A percentile compares a stretch with the other conserved stretches of the same genome.
Evolutionary conservation across 305 asterid genomes (phyloP).

Genomic region (Rubia peregrina): DNA sequence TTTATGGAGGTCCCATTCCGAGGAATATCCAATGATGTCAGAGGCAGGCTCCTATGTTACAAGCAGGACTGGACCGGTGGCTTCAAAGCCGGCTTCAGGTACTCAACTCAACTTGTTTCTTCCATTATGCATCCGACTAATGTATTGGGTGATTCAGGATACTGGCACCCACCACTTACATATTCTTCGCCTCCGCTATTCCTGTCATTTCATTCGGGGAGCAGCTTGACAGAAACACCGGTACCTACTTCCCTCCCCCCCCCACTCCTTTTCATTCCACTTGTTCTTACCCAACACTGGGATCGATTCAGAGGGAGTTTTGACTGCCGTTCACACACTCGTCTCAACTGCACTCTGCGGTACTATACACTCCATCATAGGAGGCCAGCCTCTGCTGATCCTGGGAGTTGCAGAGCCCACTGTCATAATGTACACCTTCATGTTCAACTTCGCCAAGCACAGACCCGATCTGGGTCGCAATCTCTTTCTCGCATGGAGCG

Average conservation of each 20-base stretch:
- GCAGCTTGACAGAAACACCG: slow-evolving; percentile 68
- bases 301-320: slow-evolving; percentile 61
- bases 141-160: slow-evolving; percentile 30
- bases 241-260: slow-evolving; percentile 14
- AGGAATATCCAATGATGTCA: slow-evolving; percentile 73
- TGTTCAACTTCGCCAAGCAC: slow-evolving; percentile 79
- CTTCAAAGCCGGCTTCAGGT: slow-evolving; percentile 79
- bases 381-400: slow-evolving; percentile 89
- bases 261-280: background rate
- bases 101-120: background rate
- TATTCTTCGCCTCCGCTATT: slow-evolving; percentile 80
- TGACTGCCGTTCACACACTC: slow-evolving; percentile 86
- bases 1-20: no score
- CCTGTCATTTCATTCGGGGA: slow-evolving; percentile 88
- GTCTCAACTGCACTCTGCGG: slow-evolving; percentile 92
- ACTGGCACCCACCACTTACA: slow-evolving; percentile 77
- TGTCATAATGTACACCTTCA: slow-evolving; percentile 94
- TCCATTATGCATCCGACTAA: background rate
- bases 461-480: slow-evolving; percentile 65
- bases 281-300: no score
- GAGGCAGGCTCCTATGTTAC: slow-evolving; percentile 67
- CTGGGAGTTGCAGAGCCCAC: slow-evolving; percentile 97
- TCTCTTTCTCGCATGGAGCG: slow-evolving; percentile 89
- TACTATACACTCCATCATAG: slow-evolving; percentile 74
- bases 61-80: slow-evolving; percentile 95